A percentile compares a stretch with the other conserved stretches of the same genome.
These are phyloP conservation scores for Phyllachora maydis DNA, from an alignment of 2,329 filamentous ascomycete genomes.

Conservation along the genomic window DNA sequence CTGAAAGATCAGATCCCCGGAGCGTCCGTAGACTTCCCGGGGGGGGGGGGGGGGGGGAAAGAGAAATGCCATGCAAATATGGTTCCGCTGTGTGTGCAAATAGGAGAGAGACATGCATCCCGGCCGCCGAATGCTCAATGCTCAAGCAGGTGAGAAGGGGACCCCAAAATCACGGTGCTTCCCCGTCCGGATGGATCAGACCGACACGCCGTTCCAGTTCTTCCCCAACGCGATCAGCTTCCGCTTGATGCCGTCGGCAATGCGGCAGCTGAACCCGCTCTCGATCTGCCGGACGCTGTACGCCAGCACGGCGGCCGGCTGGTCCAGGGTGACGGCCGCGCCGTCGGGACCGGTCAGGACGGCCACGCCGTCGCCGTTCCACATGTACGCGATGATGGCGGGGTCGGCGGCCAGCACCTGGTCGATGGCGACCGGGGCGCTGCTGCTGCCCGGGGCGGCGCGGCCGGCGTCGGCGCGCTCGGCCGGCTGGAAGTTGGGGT, in stretches of 20 bases:
- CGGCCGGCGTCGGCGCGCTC: slow-evolving; percentile 3
- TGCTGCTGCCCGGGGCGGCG: slow-evolving; percentile 1
- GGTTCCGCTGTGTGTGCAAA: no score
- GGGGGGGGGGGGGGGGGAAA: no score
- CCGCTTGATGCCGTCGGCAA: slow-evolving; percentile 22
- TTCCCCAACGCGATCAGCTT: slow-evolving; percentile 17
- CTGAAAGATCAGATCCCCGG: no score
- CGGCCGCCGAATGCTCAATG: no score
- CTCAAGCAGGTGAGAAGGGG: no score
- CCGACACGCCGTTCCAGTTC: slow-evolving; percentile 18
- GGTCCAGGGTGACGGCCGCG: slow-evolving; percentile 13
- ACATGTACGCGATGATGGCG: slow-evolving; percentile 15
- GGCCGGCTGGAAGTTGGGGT: slow-evolving; percentile 15
- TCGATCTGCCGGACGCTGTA: slow-evolving; percentile 19
- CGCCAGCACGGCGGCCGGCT: slow-evolving; percentile 15
- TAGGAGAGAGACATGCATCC: no score
- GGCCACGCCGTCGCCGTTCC: slow-evolving; percentile 15
- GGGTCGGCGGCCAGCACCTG: slow-evolving; percentile 17
- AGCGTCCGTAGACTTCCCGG: no score
- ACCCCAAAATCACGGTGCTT: no score
- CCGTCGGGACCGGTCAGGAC: slow-evolving; percentile 15
- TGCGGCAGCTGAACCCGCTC: slow-evolving; percentile 17
- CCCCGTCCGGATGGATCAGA: no score
- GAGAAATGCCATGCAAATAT: no score
- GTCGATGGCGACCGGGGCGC: slow-evolving; percentile 14